phyloP scores from a whole-genome alignment of 106 monocot genomes.

The Chionographis japonica region DNA sequence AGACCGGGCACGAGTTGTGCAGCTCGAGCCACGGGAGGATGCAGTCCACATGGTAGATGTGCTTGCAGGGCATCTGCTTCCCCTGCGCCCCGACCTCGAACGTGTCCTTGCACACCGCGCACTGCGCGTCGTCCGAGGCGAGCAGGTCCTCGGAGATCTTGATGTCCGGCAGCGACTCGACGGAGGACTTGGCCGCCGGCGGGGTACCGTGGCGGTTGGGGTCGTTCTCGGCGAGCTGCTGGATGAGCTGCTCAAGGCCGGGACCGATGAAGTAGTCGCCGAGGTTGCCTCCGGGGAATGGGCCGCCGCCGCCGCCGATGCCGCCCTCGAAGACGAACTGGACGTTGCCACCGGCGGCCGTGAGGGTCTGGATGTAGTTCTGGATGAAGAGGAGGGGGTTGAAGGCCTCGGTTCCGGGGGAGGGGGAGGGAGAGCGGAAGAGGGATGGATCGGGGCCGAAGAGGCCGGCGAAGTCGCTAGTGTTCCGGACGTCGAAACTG shows the following conservation, averaged over 20 bases:
- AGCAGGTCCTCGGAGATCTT: conserved; percentile 21
- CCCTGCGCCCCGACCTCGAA: conserved; percentile 35
- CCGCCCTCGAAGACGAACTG: conserved; percentile 31
- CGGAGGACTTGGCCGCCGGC: conserved; percentile 30
- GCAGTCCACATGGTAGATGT: conserved; percentile 42
- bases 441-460: conserved; percentile 14
- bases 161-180: conserved; percentile 17
- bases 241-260: conserved; percentile 44
- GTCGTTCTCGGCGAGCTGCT: conserved; percentile 42
- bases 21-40: conserved; percentile 44
- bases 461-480: conserved; percentile 26
- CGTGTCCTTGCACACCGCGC: conserved; percentile 44
- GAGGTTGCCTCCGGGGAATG: not conserved
- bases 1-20: conserved; percentile 48
- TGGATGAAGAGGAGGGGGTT: conserved; percentile 44
- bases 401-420: conserved; percentile 23
- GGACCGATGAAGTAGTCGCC: conserved; percentile 46
- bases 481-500: conserved; percentile 24
- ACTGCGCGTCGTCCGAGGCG: conserved; percentile 28
- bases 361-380: conserved; percentile 30
- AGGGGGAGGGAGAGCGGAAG: not conserved
- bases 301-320: not conserved
- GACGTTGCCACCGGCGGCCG: conserved; percentile 29
- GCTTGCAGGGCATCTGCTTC: conserved; percentile 41
- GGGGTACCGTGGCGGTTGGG: conserved; percentile 44